phyloP scores from a whole-genome alignment of 2,329 filamentous ascomycete genomes.

The Penicillium sp. region DNA sequence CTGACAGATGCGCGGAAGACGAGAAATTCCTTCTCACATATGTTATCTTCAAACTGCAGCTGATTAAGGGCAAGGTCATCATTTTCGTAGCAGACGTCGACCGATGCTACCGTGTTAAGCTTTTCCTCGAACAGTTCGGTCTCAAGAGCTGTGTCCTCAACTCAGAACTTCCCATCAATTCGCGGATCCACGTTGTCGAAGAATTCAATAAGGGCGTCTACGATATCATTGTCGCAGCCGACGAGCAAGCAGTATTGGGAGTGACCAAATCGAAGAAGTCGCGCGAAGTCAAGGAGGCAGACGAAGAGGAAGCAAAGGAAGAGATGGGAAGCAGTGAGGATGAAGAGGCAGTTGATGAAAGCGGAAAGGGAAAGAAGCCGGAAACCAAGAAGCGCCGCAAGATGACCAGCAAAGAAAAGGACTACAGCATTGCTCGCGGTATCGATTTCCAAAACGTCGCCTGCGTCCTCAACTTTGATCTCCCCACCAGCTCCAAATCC shows the following conservation, averaged over 20 bases:
- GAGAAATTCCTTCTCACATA: slow-evolving; percentile 94
- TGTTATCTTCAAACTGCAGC: slow-evolving; percentile 89
- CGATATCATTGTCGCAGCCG: slow-evolving; percentile 95
- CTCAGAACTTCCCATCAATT: slow-evolving; percentile 90
- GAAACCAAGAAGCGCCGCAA: slow-evolving; percentile 60
- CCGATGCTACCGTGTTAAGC: slow-evolving; percentile 83
- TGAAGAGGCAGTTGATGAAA: slow-evolving; percentile 35
- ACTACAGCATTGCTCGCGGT: slow-evolving; percentile 92
- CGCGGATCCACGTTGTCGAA: slow-evolving; percentile 88
- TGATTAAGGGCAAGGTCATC: slow-evolving; percentile 90
- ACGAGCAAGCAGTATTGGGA: slow-evolving; percentile 82
- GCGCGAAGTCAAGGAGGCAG: slow-evolving; percentile 25
- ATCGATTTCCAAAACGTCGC: slow-evolving; percentile 97
- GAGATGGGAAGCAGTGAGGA: slow-evolving; percentile 42
- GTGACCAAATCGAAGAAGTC: slow-evolving; percentile 40
- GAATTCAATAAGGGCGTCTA: slow-evolving; percentile 97
- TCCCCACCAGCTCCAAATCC: slow-evolving; percentile 81
- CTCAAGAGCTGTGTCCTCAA: slow-evolving; percentile 92
- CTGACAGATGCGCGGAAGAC: slow-evolving; percentile 76
- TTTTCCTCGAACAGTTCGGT: slow-evolving; percentile 96
- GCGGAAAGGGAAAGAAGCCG: slow-evolving; percentile 23
- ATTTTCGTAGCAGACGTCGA: slow-evolving; percentile 86
- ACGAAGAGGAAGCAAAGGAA: slow-evolving; percentile 29
- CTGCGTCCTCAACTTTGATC: slow-evolving; percentile 94
- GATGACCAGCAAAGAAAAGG: slow-evolving; percentile 69